These are phyloP conservation scores for Sarcodon aspratus DNA, from an alignment of 768 basidiomycete species.

Conservation along the genomic window DNA sequence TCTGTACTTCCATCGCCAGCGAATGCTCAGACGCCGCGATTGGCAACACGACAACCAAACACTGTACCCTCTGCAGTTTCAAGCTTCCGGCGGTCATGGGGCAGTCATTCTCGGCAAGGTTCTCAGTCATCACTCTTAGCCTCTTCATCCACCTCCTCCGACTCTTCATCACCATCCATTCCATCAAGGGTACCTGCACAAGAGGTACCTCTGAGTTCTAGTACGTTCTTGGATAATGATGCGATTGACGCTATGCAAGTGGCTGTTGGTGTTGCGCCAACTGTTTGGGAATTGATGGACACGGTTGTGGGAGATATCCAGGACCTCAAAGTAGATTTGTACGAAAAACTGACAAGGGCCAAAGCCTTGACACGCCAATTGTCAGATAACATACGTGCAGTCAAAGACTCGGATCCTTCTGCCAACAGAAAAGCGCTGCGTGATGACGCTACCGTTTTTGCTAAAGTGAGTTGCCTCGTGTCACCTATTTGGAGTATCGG, in stretches of 20 bases:
- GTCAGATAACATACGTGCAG: slow-evolving; percentile 40
- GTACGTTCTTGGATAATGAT: slow-evolving; percentile 64
- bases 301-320: slow-evolving; percentile 40
- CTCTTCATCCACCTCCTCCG: slow-evolving; percentile 12
- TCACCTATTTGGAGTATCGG: background rate
- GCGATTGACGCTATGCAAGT: slow-evolving; percentile 67
- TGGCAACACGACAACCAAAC: slow-evolving; percentile 11
- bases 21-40: slow-evolving; percentile 15
- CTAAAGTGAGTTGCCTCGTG: slow-evolving; percentile 46
- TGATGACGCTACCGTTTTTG: slow-evolving; percentile 70
- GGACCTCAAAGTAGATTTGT: slow-evolving; percentile 31
- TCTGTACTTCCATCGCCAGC: slow-evolving; percentile 18
- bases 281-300: slow-evolving; percentile 75
- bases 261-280: slow-evolving; percentile 71
- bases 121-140: slow-evolving; percentile 31
- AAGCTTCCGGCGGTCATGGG: slow-evolving; percentile 8
- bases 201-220: slow-evolving; percentile 44
- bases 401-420: slow-evolving; percentile 44
- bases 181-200: slow-evolving; percentile 25
- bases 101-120: slow-evolving; percentile 29
- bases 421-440: slow-evolving; percentile 53
- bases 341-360: slow-evolving; percentile 47
- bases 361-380: slow-evolving; percentile 54
- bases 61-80: slow-evolving; percentile 6
- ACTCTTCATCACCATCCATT: slow-evolving; percentile 26